Percentiles rank a stretch among this genome's conserved stretches.
These are phyloP conservation scores for Closterium sp. DNA, from an alignment of 139 green algal genomes.

Conservation along the genomic window DNA sequence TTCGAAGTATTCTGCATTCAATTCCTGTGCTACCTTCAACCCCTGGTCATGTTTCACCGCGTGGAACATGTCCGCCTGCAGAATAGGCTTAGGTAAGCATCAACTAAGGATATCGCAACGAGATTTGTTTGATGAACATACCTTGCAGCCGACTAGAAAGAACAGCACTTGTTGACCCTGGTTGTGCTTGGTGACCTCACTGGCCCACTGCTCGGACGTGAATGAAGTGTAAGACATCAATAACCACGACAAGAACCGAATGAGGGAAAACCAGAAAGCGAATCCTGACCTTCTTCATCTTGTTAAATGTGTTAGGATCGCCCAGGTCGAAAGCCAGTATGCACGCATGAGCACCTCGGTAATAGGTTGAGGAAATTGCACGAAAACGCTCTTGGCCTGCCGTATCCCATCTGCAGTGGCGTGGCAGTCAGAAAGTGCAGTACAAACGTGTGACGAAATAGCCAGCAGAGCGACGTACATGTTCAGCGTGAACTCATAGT, in stretches of 20 bases:
- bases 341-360: conserved; percentile 64
- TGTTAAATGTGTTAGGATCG: not conserved
- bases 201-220: not conserved
- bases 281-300: not conserved
- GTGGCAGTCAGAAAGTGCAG: not conserved
- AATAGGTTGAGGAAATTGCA: conserved; percentile 71
- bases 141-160: conserved; percentile 38
- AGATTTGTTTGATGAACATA: not conserved
- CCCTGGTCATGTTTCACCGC: conserved; percentile 14
- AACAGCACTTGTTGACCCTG: not conserved
- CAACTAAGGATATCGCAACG: not conserved
- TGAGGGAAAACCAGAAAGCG: not conserved
- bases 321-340: conserved; percentile 64
- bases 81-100: not conserved
- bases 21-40: conserved; percentile 6
- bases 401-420: conserved; percentile 65
- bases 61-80: conserved; percentile 41
- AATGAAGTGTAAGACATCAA: not conserved
- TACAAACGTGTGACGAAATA: not conserved
- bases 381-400: conserved; percentile 78
- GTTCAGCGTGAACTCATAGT: conserved; percentile 38
- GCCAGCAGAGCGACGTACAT: conserved; percentile 22
- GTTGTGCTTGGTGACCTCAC: not conserved
- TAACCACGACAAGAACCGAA: not conserved
- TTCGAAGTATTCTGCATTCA: conserved; percentile 46